Base-by-base conservation (phyloP, 2,329 filamentous ascomycete genomes). In the Phialocephala subalpina region DNA sequence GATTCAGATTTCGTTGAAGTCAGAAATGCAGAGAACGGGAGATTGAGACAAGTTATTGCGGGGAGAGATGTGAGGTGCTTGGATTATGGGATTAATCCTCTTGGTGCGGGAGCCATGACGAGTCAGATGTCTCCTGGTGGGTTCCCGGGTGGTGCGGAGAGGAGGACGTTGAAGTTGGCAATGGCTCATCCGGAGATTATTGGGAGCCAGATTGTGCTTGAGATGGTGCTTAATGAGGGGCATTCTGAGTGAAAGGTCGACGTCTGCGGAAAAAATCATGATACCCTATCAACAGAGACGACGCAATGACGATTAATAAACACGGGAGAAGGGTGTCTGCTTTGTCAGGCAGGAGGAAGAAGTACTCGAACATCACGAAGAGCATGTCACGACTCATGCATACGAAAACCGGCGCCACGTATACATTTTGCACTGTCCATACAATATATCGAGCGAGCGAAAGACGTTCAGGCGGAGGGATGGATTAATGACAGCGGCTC, bases 1-100 rank as follows among this genome's bases (percentile, higher is more conserved):
- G 96, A 97, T 77, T 91, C 92, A 25, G 95, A 98, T 78, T 99
- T 98, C 73, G 93, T 99, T 57, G 96, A 99, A 81, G 93, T 99
- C 61, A 88, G 96, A 62, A 98, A 99, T 74, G 96, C 96, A 20
- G 93, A 97, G 82, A 98, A 98, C 75, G 96, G 96, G 0, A 87
- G 97, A 22, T 79, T 99, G 69, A 87, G 96, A 73, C 96, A 99
- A 81, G 96, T 99, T 65, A 97, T 99, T 72, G 91, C 94, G 0
- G 96, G 96, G 0, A 86, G 92, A 68, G 94, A 97, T 75, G 93
- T 99, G 58, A 90, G 92, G 69, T 93, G 94, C 73, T 84, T 99
- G 11, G 97, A 99, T 77, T 94, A 97, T 75, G 94, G 93, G 7
- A 86, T 91, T 12, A 76, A 77, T 69, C 75, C 75, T 2, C 71